Percentiles rank a stretch among this genome's conserved stretches.
Evolutionary conservation across 2,329 filamentous ascomycete species (phyloP).

Genomic region (Fusarium continuum): DNA sequence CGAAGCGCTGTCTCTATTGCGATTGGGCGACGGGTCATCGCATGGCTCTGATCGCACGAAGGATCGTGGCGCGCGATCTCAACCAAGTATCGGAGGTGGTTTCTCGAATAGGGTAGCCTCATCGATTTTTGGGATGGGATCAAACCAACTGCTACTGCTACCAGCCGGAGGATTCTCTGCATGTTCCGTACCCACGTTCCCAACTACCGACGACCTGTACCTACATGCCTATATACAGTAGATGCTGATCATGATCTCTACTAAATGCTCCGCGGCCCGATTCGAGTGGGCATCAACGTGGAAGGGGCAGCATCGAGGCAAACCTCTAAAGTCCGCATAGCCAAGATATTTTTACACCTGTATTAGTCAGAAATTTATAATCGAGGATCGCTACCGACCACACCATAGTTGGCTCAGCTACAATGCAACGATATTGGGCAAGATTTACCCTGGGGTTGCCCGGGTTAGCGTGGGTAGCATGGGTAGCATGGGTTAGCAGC

Average conservation of each 20-base stretch:
- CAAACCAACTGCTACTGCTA: constrained; percentile 6
- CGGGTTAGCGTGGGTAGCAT: too few species aligned
- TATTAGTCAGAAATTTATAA: constrained; percentile 24
- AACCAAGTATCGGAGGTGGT: constrained; percentile 34
- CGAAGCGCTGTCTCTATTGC: constrained; percentile 21
- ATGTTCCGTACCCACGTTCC: constrained; percentile 23
- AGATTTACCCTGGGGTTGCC: constrained; percentile 28
- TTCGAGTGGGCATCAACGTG: constrained; percentile 25
- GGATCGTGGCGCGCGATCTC: constrained; percentile 37
- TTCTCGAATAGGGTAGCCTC: constrained; percentile 39
- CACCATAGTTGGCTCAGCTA: constrained; percentile 13
- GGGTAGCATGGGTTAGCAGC: constrained; percentile 11
- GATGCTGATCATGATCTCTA: constrained; percentile 23
- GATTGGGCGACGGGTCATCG: constrained; percentile 21
- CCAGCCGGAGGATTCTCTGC: constrained; percentile 21
- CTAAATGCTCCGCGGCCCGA: constrained; percentile 39
- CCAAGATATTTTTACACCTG: constrained; percentile 10
- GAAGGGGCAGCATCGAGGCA: background rate
- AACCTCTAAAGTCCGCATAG: constrained; percentile 7
- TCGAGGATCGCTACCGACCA: constrained; percentile 9
- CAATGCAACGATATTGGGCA: constrained; percentile 19
- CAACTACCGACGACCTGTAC: constrained; percentile 36
- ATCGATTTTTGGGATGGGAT: constrained; percentile 17
- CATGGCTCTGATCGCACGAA: constrained; percentile 16
- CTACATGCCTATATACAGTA: background rate